These are phyloP conservation scores for Iberis amara DNA, from an alignment of 441 rosid species.

Conservation along the genomic window DNA sequence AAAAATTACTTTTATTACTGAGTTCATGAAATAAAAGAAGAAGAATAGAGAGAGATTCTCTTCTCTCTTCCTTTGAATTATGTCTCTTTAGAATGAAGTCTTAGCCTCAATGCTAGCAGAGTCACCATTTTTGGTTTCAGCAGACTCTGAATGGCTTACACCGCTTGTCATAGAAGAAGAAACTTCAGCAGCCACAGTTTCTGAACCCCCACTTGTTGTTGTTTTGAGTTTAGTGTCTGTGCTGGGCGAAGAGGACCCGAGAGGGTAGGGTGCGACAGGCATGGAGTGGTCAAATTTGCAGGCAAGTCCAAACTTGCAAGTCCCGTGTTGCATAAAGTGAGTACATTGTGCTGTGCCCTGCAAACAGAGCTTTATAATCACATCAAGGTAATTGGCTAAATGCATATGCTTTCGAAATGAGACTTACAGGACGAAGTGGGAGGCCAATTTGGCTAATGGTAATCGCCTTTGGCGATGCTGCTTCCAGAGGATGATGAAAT, in stretches of 20 bases:
- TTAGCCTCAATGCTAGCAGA: conserved; percentile 30
- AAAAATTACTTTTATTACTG: conserved; percentile 17
- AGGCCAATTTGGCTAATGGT: conserved; percentile 56
- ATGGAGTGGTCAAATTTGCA: conserved; percentile 78
- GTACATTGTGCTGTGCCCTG: conserved; percentile 69
- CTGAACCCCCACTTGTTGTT: conserved; percentile 36
- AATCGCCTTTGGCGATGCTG: conserved; percentile 39
- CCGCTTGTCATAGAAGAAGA: conserved; percentile 35
- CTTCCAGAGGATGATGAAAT: conserved; percentile 75
- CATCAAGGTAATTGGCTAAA: conserved; percentile 9
- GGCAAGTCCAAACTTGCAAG: conserved; percentile 70
- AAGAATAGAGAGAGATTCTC: conserved; percentile 26
- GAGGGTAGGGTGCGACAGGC: conserved; percentile 53
- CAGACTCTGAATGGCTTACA: conserved; percentile 27
- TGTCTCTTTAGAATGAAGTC: conserved; percentile 39
- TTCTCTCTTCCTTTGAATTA: conserved; percentile 30
- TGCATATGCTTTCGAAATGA: conserved; percentile 2
- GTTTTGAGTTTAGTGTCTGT: conserved; percentile 36
- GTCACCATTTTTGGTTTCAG: conserved; percentile 20
- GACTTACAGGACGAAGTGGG: conserved; percentile 77
- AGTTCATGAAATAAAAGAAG: conserved; percentile 43
- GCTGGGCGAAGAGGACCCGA: neutral
- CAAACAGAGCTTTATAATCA: conserved; percentile 17
- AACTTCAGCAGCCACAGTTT: conserved; percentile 39
- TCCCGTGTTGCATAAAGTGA: conserved; percentile 63